Evolutionary conservation across 2,329 filamentous ascomycete species (phyloP).

Genomic region (Botrytis byssoidea): DNA sequence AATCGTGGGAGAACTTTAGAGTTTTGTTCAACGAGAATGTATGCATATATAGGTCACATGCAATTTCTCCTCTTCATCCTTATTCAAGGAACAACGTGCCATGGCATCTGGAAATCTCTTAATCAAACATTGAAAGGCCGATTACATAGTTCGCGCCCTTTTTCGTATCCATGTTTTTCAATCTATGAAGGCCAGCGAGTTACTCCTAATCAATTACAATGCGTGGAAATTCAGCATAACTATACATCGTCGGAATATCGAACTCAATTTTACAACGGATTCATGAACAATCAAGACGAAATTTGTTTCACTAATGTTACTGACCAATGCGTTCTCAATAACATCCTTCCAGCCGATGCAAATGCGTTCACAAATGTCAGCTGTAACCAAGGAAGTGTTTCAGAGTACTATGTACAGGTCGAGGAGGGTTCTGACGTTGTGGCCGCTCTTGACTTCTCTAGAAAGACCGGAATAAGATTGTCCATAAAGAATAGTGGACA

Average conservation of each 20-base stretch:
- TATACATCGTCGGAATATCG: slow-evolving; percentile 36
- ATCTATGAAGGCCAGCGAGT: slow-evolving; percentile 31
- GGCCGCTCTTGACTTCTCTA: slow-evolving; percentile 44
- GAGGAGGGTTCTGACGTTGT: slow-evolving; percentile 45
- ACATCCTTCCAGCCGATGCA: slow-evolving; percentile 27
- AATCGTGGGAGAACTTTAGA: background rate
- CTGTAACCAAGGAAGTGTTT: slow-evolving; percentile 27
- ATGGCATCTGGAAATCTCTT: slow-evolving; percentile 20
- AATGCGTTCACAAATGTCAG: slow-evolving; percentile 26
- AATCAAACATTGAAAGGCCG: slow-evolving; percentile 31
- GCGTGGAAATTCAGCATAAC: slow-evolving; percentile 31
- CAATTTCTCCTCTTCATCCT: background rate
- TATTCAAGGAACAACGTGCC: background rate
- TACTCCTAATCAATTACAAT: slow-evolving; percentile 28
- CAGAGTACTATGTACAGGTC: slow-evolving; percentile 27
- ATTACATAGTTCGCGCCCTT: slow-evolving; percentile 28
- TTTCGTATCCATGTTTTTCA: slow-evolving; percentile 38
- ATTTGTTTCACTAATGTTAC: slow-evolving; percentile 33
- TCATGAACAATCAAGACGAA: slow-evolving; percentile 37
- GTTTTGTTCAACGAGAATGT: background rate
- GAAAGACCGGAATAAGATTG: slow-evolving; percentile 43
- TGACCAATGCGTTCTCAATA: slow-evolving; percentile 38
- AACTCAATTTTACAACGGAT: slow-evolving; percentile 30
- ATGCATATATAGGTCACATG: background rate
- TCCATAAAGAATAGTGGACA: slow-evolving; percentile 37